Base-by-base conservation (phyloP, 2,329 filamentous ascomycete genomes). In the Emydomyces testavorans region DNA sequence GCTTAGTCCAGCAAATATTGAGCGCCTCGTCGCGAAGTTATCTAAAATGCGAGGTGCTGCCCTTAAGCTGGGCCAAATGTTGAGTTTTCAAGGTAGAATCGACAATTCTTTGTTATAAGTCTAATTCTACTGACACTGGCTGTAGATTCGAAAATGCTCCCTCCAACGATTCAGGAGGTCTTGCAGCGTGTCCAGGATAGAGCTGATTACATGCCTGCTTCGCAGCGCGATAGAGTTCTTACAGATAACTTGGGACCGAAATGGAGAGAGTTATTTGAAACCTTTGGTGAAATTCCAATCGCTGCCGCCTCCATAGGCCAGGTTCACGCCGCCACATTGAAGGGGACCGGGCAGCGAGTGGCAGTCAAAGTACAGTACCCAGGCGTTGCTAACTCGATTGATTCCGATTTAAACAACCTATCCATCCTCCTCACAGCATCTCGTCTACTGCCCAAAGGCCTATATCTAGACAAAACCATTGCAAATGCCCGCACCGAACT, bases 351-450 rank as follows among this genome's bases (percentile, higher is more conserved):
- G 32, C 74, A 81, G 54, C 72, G 75, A 36, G 92, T 98, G 0
- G 92, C 92, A 2, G 89, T 98, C 60, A 98, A 98, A 66, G 82
- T 98, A 7, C 92, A 98, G 65, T 98, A 98, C 58, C 92, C 92
- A 0, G 93, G 93, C 11, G 92, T 98, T 1, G 86, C 90, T 15
- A 82, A 86, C 64, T 96, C 89, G 3, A 98, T 98, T 63, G 88
- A 94, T 65, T 95, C 90, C 0, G 92, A 98, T 59, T 76, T 98
- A 1, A 93, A 87, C 66, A 98, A 98, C 59, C 76, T 98, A 26
- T 86, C 84, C 6, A 77, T 98, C 49, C 80, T 98, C 1, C 78
- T 98, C 10, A 92, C 86, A 4, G 92, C 92, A 21, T 94, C 89
- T 4, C 82, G 85, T 49, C 77, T 98, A 21, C 75, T 98, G 0